Percentiles rank a stretch among this genome's conserved stretches.
These are phyloP conservation scores for Colletotrichum tanaceti DNA, from an alignment of 2,329 filamentous ascomycete species.

Conservation along the genomic window DNA sequence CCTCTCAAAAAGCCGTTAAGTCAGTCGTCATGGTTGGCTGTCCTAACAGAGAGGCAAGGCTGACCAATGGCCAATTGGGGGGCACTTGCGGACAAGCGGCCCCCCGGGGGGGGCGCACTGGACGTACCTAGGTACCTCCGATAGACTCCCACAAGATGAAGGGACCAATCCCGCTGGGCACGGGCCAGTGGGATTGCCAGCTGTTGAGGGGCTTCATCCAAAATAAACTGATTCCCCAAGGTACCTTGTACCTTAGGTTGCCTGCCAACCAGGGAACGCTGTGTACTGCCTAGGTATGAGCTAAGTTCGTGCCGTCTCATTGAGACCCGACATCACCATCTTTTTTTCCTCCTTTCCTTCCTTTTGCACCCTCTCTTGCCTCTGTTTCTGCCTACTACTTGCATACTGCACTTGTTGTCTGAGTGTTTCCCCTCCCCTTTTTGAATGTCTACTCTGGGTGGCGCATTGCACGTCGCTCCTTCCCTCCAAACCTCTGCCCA, in stretches of 20 bases:
- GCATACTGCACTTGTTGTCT: slow-evolving; percentile 1
- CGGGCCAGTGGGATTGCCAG: slow-evolving; percentile 28
- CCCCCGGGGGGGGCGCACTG: too few relatives aligned
- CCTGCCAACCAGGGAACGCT: slow-evolving; percentile 14
- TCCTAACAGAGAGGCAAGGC: slow-evolving; percentile 30
- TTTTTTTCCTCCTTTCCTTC: slow-evolving; percentile 10
- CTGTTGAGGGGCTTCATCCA: slow-evolving; percentile 39
- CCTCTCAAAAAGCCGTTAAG: neutral
- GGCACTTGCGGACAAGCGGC: slow-evolving; percentile 5
- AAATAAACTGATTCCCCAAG: slow-evolving; percentile 35
- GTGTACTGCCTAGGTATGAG: slow-evolving; percentile 35
- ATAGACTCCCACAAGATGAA: slow-evolving; percentile 1
- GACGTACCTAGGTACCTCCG: slow-evolving; percentile 19
- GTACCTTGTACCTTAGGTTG: too few relatives aligned
- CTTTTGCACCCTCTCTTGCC: neutral
- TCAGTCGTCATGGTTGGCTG: slow-evolving; percentile 14
- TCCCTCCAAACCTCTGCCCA: slow-evolving; percentile 30
- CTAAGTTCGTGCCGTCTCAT: slow-evolving; percentile 24
- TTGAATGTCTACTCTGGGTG: slow-evolving; percentile 40
- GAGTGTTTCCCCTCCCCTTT: slow-evolving; percentile 22
- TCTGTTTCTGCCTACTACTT: slow-evolving; percentile 22
- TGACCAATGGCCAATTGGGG: neutral
- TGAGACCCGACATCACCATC: slow-evolving; percentile 34
- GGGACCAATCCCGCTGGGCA: slow-evolving; percentile 22
- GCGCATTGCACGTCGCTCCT: slow-evolving; percentile 39